Percentiles rank a stretch among this genome's conserved stretches.
Conservation (phyloP, 495 filamentous ascomycete genomes). For the Neurospora pannonica region DNA sequence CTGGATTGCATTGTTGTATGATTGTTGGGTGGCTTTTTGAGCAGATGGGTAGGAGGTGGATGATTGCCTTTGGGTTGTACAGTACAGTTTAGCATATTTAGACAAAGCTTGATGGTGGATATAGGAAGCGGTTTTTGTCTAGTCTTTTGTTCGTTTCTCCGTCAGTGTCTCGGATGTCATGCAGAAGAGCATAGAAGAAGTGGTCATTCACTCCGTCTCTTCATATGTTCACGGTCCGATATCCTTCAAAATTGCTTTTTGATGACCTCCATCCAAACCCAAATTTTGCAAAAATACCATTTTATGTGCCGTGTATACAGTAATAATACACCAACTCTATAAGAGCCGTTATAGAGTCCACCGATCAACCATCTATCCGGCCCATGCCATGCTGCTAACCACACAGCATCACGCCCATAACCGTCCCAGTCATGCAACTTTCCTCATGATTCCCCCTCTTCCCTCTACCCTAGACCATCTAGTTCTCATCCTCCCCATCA, state of each 20-base stretch:
- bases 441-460: neutral
- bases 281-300: neutral
- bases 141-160: neutral
- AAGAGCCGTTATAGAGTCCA: neutral
- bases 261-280: neutral
- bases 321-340: neutral
- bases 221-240: neutral
- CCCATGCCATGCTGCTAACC: neutral
- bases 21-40: neutral
- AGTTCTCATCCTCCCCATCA: neutral
- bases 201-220: neutral
- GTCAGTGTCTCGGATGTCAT: neutral
- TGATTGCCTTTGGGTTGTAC: neutral
- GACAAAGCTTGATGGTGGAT: neutral
- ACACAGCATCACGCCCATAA: neutral
- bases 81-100: neutral
- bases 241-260: neutral
- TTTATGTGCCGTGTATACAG: neutral
- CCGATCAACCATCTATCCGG: neutral
- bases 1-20: neutral
- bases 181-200: neutral
- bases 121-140: neutral
- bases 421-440: neutral
- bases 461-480: neutral
- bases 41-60: neutral